Evolutionary conservation across 2,329 filamentous ascomycete species (phyloP).

Genomic region (Parafenestella ontariensis): DNA sequence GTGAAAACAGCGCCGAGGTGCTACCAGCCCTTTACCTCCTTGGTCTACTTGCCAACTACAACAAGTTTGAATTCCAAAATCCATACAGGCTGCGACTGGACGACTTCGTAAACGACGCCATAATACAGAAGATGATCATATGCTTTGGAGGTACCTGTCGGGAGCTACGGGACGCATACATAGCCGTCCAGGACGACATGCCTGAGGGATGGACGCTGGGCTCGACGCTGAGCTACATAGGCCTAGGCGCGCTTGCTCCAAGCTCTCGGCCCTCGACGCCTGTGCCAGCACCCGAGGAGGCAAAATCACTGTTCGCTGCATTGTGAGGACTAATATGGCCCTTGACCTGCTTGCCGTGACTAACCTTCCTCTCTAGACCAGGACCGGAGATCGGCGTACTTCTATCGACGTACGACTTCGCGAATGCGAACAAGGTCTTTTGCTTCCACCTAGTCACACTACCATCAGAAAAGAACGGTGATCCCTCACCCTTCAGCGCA

Average conservation of each 20-base stretch:
- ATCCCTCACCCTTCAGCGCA: conserved; percentile 77
- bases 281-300: conserved; percentile 76
- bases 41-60: conserved; percentile 92
- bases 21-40: conserved; percentile 81
- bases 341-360: background rate
- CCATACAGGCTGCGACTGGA: conserved; percentile 90
- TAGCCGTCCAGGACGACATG: conserved; percentile 86
- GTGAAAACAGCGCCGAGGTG: conserved; percentile 66
- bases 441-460: conserved; percentile 80
- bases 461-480: conserved; percentile 65
- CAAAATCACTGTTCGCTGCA: conserved; percentile 79
- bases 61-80: conserved; percentile 99
- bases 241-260: conserved; percentile 76
- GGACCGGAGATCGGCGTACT: conserved; percentile 79
- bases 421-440: conserved; percentile 93
- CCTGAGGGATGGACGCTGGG: conserved; percentile 88
- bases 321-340: conserved; percentile 64
- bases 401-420: conserved; percentile 90
- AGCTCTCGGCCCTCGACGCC: conserved; percentile 66
- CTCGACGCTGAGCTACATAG: conserved; percentile 82
- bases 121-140: conserved; percentile 81
- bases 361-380: conserved; percentile 64
- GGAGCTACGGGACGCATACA: conserved; percentile 74
- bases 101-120: conserved; percentile 91
- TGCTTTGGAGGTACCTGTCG: conserved; percentile 78